Base-by-base conservation (phyloP, 148 eudicot genomes). In the Selenicereus undatus region DNA sequence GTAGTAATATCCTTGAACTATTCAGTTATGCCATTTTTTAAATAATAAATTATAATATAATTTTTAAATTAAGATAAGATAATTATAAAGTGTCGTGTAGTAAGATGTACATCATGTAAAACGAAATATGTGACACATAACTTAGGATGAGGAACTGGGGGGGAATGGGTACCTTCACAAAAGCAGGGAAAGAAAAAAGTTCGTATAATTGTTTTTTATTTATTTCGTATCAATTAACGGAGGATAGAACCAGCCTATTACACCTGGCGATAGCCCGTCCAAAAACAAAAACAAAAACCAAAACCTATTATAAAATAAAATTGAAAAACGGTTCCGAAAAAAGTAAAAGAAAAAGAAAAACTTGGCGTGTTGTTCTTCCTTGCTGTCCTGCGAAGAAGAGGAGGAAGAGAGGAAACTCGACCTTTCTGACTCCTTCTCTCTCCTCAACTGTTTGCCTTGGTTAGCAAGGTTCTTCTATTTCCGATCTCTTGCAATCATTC, bases 341-440 rank as follows among this genome's bases (percentile, higher is more conserved):
- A 73, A 21, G 52, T 10, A 73, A 39, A 73, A 20, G 24, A 73
- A 73, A 42, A 21, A n/a, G 12, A n/a, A 42, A 73, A 66, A 66
- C 17, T 11, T 66, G 30, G 56, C 76, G 76, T 45, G 76, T 73
- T 73, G 9, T 45, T 24, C 16, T 73, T 48, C 30, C 56, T 73
- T 73, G 76, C 56, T 73, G 76, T 4, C 76, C 45, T 26, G 32
- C 76, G 32, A 45, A 73, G 76, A 73, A 45, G 76, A 72, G 27
- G 75, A 73, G 56, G 56, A 45, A 43, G 58, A 68, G 70, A 64
- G 29, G 26, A 64, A 64, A 42, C 72, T 77, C 71, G 16, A 42
- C 48, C 79, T 76, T 56, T 54, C 54, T 21, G 45, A 52, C 68
- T 76, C 62, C 9, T 32, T 76, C 56, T 52, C 65, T 39, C 73